These are phyloP conservation scores for Nicotiana undulata DNA, from an alignment of 257 asterid species.

Conservation along the genomic window DNA sequence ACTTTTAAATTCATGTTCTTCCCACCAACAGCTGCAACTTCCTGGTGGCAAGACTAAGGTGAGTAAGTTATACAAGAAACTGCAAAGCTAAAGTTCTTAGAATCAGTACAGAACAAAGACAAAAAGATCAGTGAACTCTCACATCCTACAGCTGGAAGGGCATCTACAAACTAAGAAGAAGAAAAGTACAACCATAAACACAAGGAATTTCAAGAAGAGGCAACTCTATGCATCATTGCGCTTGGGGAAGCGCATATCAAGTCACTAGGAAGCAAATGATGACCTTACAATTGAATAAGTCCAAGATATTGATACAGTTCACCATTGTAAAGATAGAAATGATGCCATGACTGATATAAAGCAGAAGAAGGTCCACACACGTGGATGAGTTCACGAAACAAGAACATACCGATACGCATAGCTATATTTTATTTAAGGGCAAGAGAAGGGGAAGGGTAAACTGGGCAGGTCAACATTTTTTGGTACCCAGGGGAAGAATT, in stretches of 20 bases:
- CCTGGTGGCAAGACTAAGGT: conserved; percentile 40
- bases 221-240: background rate
- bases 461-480: background rate
- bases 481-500: background rate
- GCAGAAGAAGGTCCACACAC: background rate
- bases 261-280: background rate
- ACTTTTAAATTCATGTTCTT: conserved; percentile 44
- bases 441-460: background rate
- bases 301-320: background rate
- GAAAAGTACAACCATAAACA: background rate
- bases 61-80: conserved; percentile 1
- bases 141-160: background rate
- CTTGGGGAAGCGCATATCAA: background rate
- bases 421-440: background rate
- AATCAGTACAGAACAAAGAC: background rate
- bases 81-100: background rate
- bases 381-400: background rate
- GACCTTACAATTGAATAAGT: background rate
- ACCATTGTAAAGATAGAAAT: conserved; percentile 1
- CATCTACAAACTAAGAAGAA: background rate
- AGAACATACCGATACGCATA: background rate
- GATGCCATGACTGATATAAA: background rate
- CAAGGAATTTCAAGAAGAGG: background rate
- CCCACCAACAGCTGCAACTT: conserved; percentile 74
- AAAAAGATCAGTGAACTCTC: background rate